Conservation (phyloP, 2,329 filamentous ascomycete genomes). For the Alternaria arbusti region DNA sequence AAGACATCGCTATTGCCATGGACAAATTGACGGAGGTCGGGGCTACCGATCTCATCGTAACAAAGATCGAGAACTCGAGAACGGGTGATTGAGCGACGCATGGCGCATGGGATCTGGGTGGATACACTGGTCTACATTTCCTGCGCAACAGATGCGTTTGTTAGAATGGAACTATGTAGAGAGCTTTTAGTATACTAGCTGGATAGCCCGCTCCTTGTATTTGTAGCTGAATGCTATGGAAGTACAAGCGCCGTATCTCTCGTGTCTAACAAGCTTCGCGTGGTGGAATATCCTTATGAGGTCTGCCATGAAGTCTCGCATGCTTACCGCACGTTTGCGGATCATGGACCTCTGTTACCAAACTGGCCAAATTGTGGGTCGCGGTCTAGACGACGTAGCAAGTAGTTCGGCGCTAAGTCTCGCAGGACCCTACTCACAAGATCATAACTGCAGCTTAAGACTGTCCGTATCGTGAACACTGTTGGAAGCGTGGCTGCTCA, state of each 20-base stretch:
- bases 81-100: constrained; percentile 24
- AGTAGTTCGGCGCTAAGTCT: background rate
- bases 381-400: background rate
- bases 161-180: background rate
- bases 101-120: background rate
- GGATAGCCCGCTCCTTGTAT: background rate
- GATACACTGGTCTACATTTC: background rate
- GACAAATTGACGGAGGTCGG: constrained; percentile 78
- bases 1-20: constrained; percentile 84
- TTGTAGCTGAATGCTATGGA: background rate
- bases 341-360: background rate
- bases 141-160: background rate
- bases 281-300: fast-evolving
- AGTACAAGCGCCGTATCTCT: background rate
- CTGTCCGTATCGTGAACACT: background rate
- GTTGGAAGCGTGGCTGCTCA: no score
- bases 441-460: background rate
- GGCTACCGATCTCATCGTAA: constrained; percentile 83
- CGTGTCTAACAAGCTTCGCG: background rate
- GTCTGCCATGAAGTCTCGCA: background rate
- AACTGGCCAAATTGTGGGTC: background rate
- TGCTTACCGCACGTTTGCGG: background rate
- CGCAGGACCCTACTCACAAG: background rate
- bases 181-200: background rate
- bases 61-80: constrained; percentile 80